Base-by-base conservation (phyloP, 768 basidiomycete species). In the Tylopilus felleus region DNA sequence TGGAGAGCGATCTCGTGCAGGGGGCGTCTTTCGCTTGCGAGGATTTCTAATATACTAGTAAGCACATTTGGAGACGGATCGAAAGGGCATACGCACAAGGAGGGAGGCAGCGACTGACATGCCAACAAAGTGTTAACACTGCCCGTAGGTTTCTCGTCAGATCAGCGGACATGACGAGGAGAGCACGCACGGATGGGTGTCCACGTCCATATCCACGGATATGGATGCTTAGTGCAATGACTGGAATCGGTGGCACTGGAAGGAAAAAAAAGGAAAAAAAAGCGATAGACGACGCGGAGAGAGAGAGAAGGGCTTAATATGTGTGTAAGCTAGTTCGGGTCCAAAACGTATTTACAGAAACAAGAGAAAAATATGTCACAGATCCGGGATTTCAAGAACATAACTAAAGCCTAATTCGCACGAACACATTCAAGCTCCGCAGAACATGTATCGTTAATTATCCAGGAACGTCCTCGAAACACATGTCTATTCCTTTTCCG, bases 1-100 rank as follows among this genome's bases (percentile, higher is more conserved):
- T 6, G 58, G 52, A 5, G 64, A 57, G 50, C 28, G 58, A 58
- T 59, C 68, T 27, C 52, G 57, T 1, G 57, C 36, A 19, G 72
- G 66, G n/a, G 70, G 67, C 0, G 67, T 62, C 61, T 76, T 76
- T 60, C 75, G 75, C 59, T 76, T 76, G 63, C 74, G 74, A 22
- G 73, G 61, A 43, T 69, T 65, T 25, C 75, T 75, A 21, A 35
- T 35, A 27, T 9, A 44, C 25, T 19, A 21, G 46, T 61, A 49
- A 59, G 59, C 40, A 39, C 46, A 47, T 52, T 44, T 58, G 60
- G 44, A 49, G 43, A 56, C 48, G 55, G 61, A 65, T 59, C 59
- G 60, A 35, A 50, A 16, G 54, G 51, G 14, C 21, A 47, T 51
- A 60, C 69, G 55, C 51, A 70, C 68, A 57, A 46, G 42, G 58